A percentile compares a stretch with the other conserved stretches of the same genome.
Conservation (phyloP, 495 filamentous ascomycete genomes). For the Saxispiralis lemnorum region DNA sequence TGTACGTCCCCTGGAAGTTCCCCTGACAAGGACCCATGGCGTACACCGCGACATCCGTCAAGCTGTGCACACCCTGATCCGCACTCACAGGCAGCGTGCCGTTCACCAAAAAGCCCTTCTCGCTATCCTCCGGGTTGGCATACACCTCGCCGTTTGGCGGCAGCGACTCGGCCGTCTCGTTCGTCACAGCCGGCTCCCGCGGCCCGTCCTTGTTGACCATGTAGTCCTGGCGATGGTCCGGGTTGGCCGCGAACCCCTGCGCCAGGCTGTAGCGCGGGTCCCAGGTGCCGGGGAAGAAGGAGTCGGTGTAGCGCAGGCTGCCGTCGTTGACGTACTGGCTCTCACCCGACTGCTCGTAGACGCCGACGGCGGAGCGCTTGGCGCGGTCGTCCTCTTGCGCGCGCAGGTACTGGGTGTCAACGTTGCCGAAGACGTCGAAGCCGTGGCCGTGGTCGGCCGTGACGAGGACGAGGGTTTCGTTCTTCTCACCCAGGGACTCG, state of each 20-base stretch:
- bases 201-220: conserved; percentile 26
- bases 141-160: conserved; percentile 28
- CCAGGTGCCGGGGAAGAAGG: conserved; percentile 56
- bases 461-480: conserved; percentile 52
- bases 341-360: conserved; percentile 45
- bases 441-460: conserved; percentile 66
- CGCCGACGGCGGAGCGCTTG: conserved; percentile 50
- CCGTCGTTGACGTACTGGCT: conserved; percentile 43
- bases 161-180: too few relatives aligned
- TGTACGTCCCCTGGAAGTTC: conserved; percentile 48
- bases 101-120: conserved; percentile 47
- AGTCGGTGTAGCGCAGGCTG: conserved; percentile 37
- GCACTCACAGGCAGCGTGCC: conserved; percentile 43
- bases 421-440: conserved; percentile 44
- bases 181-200: not conserved
- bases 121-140: conserved; percentile 42
- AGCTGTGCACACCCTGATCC: conserved; percentile 47
- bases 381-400: conserved; percentile 39
- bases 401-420: conserved; percentile 41
- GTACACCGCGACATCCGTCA: conserved; percentile 62
- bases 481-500: conserved; percentile 34
- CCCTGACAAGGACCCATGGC: conserved; percentile 57
- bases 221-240: conserved; percentile 52
- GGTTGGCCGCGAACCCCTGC: conserved; percentile 42
- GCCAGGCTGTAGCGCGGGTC: conserved; percentile 59